phyloP scores from a whole-genome alignment of 345 rosid genomes.

The Hypericum androsaemum region DNA sequence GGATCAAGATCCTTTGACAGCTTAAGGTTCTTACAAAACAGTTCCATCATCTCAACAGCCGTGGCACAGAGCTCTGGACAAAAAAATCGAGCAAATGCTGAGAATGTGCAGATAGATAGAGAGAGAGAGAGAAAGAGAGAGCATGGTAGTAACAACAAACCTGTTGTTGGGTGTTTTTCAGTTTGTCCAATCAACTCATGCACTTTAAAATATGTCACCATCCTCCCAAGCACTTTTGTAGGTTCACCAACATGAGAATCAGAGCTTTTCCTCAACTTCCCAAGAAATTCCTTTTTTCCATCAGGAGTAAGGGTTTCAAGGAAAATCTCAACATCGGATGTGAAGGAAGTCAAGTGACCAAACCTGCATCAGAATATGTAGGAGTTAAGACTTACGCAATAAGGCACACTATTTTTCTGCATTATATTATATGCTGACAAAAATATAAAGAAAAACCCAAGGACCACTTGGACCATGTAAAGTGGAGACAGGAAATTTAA shows the following conservation, averaged over 20 bases:
- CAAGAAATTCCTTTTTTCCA: constrained; percentile 46
- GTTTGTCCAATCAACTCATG: constrained; percentile 58
- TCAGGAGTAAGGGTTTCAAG: constrained; percentile 58
- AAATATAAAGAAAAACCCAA: not conserved
- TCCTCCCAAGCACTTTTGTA: constrained; percentile 64
- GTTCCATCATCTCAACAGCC: constrained; percentile 54
- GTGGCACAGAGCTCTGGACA: constrained; percentile 51
- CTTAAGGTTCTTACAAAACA: constrained; percentile 60
- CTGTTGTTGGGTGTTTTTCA: constrained; percentile 36
- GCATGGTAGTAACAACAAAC: constrained; percentile 28
- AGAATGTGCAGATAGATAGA: constrained; percentile 9
- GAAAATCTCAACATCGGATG: constrained; percentile 65
- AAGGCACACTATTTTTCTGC: not conserved
- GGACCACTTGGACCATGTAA: not conserved
- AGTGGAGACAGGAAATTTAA: constrained; percentile 6
- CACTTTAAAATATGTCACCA: constrained; percentile 52
- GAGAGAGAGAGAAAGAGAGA: too few relatives aligned
- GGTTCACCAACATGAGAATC: constrained; percentile 29
- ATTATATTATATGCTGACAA: not conserved
- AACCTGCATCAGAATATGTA: constrained; percentile 42
- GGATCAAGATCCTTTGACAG: constrained; percentile 87
- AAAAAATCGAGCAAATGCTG: constrained; percentile 10
- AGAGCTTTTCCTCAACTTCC: constrained; percentile 35
- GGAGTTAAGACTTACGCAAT: constrained; percentile 8
- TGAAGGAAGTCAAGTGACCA: constrained; percentile 88